Percentiles rank a stretch among this genome's conserved stretches.
Evolutionary conservation across 106 monocot genomes (phyloP).

Genomic region (Narthecium ossifragum): DNA sequence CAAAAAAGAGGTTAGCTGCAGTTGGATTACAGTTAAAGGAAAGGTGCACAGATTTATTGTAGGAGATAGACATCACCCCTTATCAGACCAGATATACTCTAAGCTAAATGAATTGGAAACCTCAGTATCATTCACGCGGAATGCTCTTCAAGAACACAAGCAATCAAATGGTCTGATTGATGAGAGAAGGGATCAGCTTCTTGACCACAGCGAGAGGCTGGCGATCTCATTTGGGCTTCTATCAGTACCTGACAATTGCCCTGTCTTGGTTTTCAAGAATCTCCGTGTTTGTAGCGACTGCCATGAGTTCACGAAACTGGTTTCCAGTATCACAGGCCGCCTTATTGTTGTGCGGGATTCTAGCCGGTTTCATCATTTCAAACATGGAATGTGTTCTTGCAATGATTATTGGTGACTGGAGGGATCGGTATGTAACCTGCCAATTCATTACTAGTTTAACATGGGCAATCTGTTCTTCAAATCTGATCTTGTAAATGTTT

Average conservation of each 20-base stretch:
- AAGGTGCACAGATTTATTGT: constrained; percentile 28
- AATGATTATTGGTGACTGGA: constrained; percentile 25
- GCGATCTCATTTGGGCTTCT: constrained; percentile 30
- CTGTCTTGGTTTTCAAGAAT: constrained; percentile 26
- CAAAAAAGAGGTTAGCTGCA: constrained; percentile 26
- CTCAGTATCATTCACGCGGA: background rate
- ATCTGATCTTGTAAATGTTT: no score
- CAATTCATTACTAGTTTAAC: no score
- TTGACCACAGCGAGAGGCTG: constrained; percentile 30
- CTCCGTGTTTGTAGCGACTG: constrained; percentile 32
- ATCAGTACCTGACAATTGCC: background rate
- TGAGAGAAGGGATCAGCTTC: constrained; percentile 19
- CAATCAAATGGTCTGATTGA: background rate
- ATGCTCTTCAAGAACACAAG: background rate
- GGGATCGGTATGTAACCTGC: no score
- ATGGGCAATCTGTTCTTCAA: no score
- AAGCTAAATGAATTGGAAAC: constrained; percentile 23
- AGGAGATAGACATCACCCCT: constrained; percentile 20
- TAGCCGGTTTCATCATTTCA: constrained; percentile 32
- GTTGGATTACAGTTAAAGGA: constrained; percentile 31
- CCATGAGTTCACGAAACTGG: constrained; percentile 15
- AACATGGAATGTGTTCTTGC: constrained; percentile 33
- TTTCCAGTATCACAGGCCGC: constrained; percentile 15
- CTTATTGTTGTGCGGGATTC: constrained; percentile 28
- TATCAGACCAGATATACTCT: constrained; percentile 14